A percentile compares a stretch with the other conserved stretches of the same genome.
phyloP scores from a whole-genome alignment of 2,329 filamentous ascomycete genomes.

The Dryadomyces quercivorus region DNA sequence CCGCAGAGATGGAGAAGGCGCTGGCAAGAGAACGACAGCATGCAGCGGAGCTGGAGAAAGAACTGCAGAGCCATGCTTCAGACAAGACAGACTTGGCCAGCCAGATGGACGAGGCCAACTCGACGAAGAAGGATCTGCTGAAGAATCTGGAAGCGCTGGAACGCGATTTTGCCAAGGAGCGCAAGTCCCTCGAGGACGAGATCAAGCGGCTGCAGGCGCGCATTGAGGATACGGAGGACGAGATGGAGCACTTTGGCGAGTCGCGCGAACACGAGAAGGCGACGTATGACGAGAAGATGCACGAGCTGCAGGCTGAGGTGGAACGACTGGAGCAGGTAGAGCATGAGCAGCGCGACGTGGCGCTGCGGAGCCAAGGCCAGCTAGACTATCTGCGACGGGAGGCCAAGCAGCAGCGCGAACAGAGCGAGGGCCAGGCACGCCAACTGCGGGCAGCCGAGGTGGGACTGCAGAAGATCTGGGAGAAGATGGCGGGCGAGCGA shows the following conservation, averaged over 20 bases:
- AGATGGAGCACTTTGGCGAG: conserved; percentile 73
- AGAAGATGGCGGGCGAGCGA: conserved; percentile 10
- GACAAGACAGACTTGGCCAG: conserved; percentile 50
- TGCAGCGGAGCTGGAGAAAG: conserved; percentile 45
- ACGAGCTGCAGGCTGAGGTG: conserved; percentile 58
- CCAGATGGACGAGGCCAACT: conserved; percentile 74
- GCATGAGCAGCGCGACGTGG: conserved; percentile 44
- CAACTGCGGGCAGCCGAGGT: conserved; percentile 25
- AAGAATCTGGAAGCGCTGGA: conserved; percentile 90
- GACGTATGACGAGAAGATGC: conserved; percentile 55
- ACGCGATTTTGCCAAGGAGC: conserved; percentile 74
- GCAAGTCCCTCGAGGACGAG: conserved; percentile 71
- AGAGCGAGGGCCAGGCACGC: conserved; percentile 43
- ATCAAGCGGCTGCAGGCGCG: conserved; percentile 63
- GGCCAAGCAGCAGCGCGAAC: conserved; percentile 44
- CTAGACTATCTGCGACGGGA: conserved; percentile 52
- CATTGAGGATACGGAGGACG: conserved; percentile 82
- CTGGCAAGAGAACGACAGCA: conserved; percentile 23
- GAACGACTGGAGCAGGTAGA: conserved; percentile 47
- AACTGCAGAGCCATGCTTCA: conserved; percentile 29
- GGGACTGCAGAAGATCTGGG: conserved; percentile 24
- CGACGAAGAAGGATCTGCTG: conserved; percentile 86
- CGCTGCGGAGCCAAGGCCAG: conserved; percentile 47
- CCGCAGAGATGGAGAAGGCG: background rate
- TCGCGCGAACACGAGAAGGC: conserved; percentile 73